phyloP scores from a whole-genome alignment of 768 basidiomycete species.

The Hemileccinum rubropunctum region DNA sequence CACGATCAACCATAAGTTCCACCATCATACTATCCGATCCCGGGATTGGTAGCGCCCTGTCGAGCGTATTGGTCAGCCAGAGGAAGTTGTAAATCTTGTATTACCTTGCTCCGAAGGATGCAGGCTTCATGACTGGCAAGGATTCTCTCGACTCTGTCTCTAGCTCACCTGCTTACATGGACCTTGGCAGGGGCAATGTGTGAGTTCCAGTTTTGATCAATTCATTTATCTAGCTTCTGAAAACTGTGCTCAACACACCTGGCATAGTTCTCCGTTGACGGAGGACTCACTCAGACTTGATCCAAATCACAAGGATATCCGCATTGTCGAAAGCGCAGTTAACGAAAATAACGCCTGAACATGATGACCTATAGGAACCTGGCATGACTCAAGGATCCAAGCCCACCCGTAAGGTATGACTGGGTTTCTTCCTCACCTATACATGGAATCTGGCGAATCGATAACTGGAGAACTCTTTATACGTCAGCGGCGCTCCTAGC shows the following conservation, averaged over 20 bases:
- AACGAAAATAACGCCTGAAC: no score
- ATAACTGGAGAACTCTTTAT: no score
- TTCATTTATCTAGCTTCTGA: neutral
- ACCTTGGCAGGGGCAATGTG: constrained; percentile 7
- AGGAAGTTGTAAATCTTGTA: constrained; percentile 32
- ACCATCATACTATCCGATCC: neutral
- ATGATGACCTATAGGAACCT: no score
- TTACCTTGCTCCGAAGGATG: constrained; percentile 33
- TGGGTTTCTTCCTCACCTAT: no score
- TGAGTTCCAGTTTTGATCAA: constrained; percentile 3
- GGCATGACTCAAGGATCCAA: no score
- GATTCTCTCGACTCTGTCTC: neutral
- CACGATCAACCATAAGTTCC: constrained; percentile 17
- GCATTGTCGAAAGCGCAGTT: no score
- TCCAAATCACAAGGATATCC: neutral
- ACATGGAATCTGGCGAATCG: no score
- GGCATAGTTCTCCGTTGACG: constrained; percentile 6
- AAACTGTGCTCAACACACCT: neutral
- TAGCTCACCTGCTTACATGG: neutral
- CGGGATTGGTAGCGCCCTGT: neutral
- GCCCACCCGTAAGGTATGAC: no score
- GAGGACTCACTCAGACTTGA: constrained; percentile 1
- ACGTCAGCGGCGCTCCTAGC: no score
- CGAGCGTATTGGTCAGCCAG: constrained; percentile 25
- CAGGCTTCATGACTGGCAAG: constrained; percentile 36